Conservation (phyloP, 2,329 filamentous ascomycete genomes). For the Fusarium sp. region DNA sequence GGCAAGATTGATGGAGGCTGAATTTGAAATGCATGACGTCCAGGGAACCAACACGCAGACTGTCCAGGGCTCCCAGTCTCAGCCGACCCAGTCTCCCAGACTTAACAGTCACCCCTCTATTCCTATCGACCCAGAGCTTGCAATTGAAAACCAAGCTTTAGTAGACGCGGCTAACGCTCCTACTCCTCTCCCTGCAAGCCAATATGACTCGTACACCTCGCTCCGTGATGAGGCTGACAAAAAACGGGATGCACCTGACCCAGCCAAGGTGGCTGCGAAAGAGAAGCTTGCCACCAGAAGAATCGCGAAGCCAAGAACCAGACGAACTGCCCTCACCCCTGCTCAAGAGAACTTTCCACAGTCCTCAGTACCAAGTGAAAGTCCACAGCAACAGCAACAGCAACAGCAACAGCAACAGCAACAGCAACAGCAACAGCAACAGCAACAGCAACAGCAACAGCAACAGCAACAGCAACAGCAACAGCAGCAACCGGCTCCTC, state of each 20-base stretch:
- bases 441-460: background rate
- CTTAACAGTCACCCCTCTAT: background rate
- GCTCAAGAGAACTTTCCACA: background rate
- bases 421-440: background rate
- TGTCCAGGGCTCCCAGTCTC: background rate
- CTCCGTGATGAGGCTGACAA: background rate
- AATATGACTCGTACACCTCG: background rate
- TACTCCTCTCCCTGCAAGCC: background rate
- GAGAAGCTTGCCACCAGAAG: constrained; percentile 17
- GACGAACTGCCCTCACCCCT: background rate
- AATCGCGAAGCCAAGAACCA: constrained; percentile 14
- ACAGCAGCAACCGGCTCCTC: background rate
- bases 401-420: background rate
- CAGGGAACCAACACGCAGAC: background rate
- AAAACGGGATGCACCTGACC: background rate
- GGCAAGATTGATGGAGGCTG: background rate
- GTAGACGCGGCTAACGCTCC: background rate
- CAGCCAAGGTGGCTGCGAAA: constrained; percentile 7
- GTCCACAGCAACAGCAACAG: background rate
- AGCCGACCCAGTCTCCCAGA: background rate
- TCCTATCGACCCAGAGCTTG: background rate
- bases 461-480: background rate
- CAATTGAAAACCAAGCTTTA: background rate
- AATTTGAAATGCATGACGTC: background rate
- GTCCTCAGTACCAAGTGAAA: background rate